phyloP scores from a whole-genome alignment of 1,284 basidiomycete species.

The Coniferiporia weirii region DNA sequence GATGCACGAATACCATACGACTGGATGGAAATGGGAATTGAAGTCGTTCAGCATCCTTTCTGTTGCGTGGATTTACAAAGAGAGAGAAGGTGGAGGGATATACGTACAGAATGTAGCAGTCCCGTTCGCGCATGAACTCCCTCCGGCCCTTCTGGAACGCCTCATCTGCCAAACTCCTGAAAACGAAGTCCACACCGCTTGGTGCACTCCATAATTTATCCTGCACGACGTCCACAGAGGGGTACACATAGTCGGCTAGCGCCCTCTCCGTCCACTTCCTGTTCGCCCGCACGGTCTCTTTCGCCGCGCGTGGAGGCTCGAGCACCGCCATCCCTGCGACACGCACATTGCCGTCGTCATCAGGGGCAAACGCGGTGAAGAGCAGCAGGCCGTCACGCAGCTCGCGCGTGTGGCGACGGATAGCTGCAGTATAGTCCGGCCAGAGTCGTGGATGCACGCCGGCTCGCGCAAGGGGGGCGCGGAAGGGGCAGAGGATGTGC shows the following conservation, averaged over 20 bases:
- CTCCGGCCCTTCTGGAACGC: not conserved
- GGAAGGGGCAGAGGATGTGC: constrained; percentile 3
- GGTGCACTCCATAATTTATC: not conserved
- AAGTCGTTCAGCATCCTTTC: not conserved
- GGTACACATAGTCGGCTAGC: constrained; percentile 11
- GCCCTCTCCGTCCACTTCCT: constrained; percentile 6
- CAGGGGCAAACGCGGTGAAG: constrained; percentile 4
- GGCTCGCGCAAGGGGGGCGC: not conserved
- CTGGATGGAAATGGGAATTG: too few relatives aligned
- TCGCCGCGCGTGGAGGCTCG: not conserved
- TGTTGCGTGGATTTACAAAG: not conserved
- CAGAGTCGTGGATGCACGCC: constrained; percentile 14
- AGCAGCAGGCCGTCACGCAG: constrained; percentile 5
- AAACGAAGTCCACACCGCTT: not conserved
- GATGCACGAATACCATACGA: constrained; percentile 6
- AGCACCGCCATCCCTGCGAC: constrained; percentile 6
- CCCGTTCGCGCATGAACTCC: not conserved
- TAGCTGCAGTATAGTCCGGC: constrained; percentile 11
- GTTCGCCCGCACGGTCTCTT: not conserved
- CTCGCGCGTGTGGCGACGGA: not conserved
- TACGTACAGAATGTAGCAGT: constrained; percentile 10
- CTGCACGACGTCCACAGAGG: constrained; percentile 2
- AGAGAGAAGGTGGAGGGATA: too few relatives aligned
- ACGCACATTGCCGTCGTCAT: not conserved
- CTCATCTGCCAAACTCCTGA: not conserved